Evolutionary conservation across 2,329 filamentous ascomycete species (phyloP), one percentile per base, ranked within the genome.

Genomic region (Calonectria pauciramosa): DNA sequence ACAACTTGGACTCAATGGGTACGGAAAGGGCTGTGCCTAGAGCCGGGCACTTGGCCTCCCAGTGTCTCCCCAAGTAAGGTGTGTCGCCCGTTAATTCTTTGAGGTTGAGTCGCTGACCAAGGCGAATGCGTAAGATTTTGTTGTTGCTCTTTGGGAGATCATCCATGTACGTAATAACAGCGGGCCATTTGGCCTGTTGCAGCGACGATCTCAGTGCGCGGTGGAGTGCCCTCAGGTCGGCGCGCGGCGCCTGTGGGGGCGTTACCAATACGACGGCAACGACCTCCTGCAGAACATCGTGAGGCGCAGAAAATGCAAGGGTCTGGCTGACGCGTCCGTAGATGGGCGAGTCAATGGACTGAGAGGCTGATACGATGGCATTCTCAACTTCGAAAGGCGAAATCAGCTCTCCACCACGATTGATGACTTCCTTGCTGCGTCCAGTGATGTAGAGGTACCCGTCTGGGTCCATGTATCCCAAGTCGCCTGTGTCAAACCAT

Each of bases 311-410:
- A 77, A 91, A 91, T 1, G 89, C 89, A n/a, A 91, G 80, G 2
- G 87, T 87, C 73, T 90, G 86, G 18, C 82, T 83, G 6, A 91
- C 83, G 4, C 88, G 85, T 7, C 87, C 87, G 70, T 84, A 86
- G 20, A 90, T 86, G 0, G 85, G 84, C 1, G 87, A 88, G 7
- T 83, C 82, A 5, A 82, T 78, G 18, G 86, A 82, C 59, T 85
- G 83, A 6, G 88, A 85, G 14, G 88, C 87, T 1, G 86, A 83
- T 54, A 90, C 83, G 71, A 91, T 87, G 13, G 89, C 89, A 76
- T 91, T 88, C 77, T 91, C 90, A n/a, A 91, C 86, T 77, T 91
- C 90, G 69, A 91, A 90, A 0, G 90, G 90, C 6, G 89, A 90
- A 71, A 91, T 91, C n/a, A 91, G 85, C 79, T 91, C 90, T 41